Percentiles rank a stretch among this genome's conserved stretches.
phyloP scores from a whole-genome alignment of 495 filamentous ascomycete genomes.

The Trichoderma reesei region DNA sequence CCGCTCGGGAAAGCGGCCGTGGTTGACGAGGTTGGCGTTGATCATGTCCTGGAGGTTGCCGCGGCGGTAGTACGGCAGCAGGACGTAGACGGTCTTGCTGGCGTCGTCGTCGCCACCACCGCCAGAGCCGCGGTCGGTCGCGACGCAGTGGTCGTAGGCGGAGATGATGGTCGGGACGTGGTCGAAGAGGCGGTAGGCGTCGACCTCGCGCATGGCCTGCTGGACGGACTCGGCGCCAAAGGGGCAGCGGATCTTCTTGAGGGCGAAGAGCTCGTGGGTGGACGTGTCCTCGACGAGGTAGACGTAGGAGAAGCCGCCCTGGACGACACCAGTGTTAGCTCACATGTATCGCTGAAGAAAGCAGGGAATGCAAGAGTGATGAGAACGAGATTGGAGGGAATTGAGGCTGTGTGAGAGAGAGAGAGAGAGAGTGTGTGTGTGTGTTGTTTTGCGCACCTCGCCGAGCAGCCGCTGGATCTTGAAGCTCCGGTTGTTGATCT shows the following conservation, averaged over 20 bases:
- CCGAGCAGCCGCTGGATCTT: conserved; percentile 89
- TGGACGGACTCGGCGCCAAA: conserved; percentile 94
- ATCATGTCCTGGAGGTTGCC: conserved; percentile 97
- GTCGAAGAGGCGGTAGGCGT: conserved; percentile 85
- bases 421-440: background rate
- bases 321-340: conserved; percentile 13
- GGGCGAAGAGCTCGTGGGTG: conserved; percentile 72
- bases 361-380: background rate
- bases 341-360: background rate
- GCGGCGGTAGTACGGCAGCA: conserved; percentile 87
- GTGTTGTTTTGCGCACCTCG: conserved; percentile 45
- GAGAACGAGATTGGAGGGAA: too few species aligned
- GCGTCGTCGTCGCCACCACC: conserved; percentile 42
- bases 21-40: conserved; percentile 96
- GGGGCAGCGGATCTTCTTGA: conserved; percentile 96
- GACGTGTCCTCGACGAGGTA: conserved; percentile 91
- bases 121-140: conserved; percentile 32
- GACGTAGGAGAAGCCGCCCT: conserved; percentile 97
- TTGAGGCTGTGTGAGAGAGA: too few species aligned
- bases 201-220: conserved; percentile 90
- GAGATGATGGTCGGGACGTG: conserved; percentile 81
- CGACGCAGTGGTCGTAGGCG: conserved; percentile 69
- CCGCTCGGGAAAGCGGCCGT: conserved; percentile 83
- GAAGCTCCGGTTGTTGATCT: conserved; percentile 90
- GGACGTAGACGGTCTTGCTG: conserved; percentile 90